phyloP scores from a whole-genome alignment of 1,284 basidiomycete species.

The Malassezia yamatoensis region DNA sequence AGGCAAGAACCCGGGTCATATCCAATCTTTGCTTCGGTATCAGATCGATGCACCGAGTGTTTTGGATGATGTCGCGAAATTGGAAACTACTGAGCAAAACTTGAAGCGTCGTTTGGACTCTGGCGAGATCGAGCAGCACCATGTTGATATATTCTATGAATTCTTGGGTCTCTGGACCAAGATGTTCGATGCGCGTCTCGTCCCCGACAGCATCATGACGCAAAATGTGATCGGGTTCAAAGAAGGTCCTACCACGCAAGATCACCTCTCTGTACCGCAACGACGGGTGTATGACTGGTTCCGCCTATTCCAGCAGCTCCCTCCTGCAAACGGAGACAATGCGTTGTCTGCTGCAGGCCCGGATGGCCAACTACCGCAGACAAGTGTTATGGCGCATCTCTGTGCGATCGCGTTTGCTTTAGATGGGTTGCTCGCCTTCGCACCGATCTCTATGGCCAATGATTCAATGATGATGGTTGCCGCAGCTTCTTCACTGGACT shows the following conservation, averaged over 20 bases:
- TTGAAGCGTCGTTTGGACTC: constrained; percentile 18
- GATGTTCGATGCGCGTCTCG: constrained; percentile 5
- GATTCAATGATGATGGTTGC: constrained; percentile 21
- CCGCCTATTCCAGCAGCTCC: constrained; percentile 10
- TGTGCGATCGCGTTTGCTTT: constrained; percentile 21
- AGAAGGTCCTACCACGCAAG: constrained; percentile 11
- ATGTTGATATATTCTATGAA: background rate
- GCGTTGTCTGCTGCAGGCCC: background rate
- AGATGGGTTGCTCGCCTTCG: constrained; percentile 36
- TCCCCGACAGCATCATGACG: constrained; percentile 6
- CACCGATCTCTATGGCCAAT: constrained; percentile 34
- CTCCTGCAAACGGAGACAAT: background rate
- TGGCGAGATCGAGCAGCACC: constrained; percentile 14
- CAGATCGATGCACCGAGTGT: constrained; percentile 17
- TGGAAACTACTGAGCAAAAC: constrained; percentile 13
- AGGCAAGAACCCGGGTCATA: background rate
- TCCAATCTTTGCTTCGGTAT: constrained; percentile 17
- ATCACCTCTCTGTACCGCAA: constrained; percentile 1
- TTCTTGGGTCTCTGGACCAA: constrained; percentile 10
- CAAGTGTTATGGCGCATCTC: constrained; percentile 15
- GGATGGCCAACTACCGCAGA: constrained; percentile 9
- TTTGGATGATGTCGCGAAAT: constrained; percentile 15
- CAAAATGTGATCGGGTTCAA: constrained; percentile 14
- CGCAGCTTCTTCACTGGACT: constrained; percentile 32
- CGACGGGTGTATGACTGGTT: constrained; percentile 27